Evolutionary conservation across 1,139 yeast species (phyloP), one percentile per base, ranked within the genome.

Genomic region (Magnusiomyces clavatus): DNA sequence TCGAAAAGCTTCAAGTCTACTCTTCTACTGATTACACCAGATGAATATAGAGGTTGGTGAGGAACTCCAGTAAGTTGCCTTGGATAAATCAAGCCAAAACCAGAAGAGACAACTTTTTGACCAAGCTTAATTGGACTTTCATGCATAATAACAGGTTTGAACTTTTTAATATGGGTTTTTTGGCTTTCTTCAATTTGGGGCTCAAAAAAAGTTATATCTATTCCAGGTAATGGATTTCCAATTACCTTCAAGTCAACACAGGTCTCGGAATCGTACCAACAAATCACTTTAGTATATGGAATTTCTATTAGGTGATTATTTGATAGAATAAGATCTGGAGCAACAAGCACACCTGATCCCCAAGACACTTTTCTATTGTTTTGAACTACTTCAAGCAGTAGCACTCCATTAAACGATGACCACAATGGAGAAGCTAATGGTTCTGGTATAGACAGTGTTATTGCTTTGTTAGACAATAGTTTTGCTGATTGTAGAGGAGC

Each of bases 21-120:
- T 1, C 59, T 61, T 20, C 71, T 62, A 16, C 76, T 69, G 8
- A 79, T 64, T 6, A 65, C 58, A 0, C 87, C 88, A 4, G 59
- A 51, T 0, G 83, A 76, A 5, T 60, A 56, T 35, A 81, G 58
- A 0, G 86, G 84, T 14, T 57, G 58, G 12, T 67, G 43, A 42
- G 55, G 49, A 46, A 50, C 50, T 41, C 37, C 39, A 57, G 58
- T 52, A 51, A 54, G 19, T 43, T 57, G 47, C 13, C 59, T 58
- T 1, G 66, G 67, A 49, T 69, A 75, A 55, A 80, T 75, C 4
- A 83, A 67, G 0, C 90, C 90, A 62, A 68, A 81, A 0, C 89
- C 86, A 2, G 72, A 63, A 0, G 87, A 74, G 6, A 59, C 61
- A 0, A 81, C 83, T 0, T 51, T 42, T 29, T 72, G 70, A 0